Conservation (phyloP, 192 early-diverging fungal genomes). For the Backusella westeae region DNA sequence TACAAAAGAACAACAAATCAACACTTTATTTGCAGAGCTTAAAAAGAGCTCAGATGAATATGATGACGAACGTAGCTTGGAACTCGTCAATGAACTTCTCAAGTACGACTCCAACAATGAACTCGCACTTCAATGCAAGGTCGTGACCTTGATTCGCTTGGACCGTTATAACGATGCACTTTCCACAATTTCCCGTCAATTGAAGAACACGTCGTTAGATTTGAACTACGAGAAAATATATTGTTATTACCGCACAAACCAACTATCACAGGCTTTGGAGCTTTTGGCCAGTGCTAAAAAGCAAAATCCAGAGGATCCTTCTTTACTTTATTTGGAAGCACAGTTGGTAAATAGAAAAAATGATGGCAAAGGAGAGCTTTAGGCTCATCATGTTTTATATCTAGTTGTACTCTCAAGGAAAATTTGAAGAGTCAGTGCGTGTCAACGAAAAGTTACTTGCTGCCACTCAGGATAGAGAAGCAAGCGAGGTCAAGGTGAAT, state of each 20-base stretch:
- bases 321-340: slow-evolving; percentile 58
- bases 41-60: slow-evolving; percentile 16
- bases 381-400: background rate
- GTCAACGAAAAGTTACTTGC: slow-evolving; percentile 13
- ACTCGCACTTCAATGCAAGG: slow-evolving; percentile 57
- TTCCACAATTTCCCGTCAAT: slow-evolving; percentile 37
- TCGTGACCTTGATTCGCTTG: slow-evolving; percentile 53
- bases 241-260: slow-evolving; percentile 64
- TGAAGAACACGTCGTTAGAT: slow-evolving; percentile 34
- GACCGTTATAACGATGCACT: slow-evolving; percentile 56
- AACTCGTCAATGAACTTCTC: slow-evolving; percentile 52
- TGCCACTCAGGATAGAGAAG: background rate
- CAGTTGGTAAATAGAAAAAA: slow-evolving; percentile 56
- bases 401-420: slow-evolving; percentile 26
- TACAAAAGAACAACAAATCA: slow-evolving; percentile 18
- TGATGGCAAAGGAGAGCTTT: background rate
- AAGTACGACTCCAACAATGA: slow-evolving; percentile 41
- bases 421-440: slow-evolving; percentile 11
- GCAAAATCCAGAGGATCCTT: slow-evolving; percentile 24
- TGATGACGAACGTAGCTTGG: slow-evolving; percentile 54
- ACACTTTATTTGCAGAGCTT: slow-evolving; percentile 11
- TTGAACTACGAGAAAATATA: slow-evolving; percentile 59
- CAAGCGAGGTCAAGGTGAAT: slow-evolving; percentile 25
- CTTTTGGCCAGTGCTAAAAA: slow-evolving; percentile 33
- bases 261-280: slow-evolving; percentile 46